Conservation (phyloP, 2,329 filamentous ascomycete genomes). For the Penicillium rolfsii region DNA sequence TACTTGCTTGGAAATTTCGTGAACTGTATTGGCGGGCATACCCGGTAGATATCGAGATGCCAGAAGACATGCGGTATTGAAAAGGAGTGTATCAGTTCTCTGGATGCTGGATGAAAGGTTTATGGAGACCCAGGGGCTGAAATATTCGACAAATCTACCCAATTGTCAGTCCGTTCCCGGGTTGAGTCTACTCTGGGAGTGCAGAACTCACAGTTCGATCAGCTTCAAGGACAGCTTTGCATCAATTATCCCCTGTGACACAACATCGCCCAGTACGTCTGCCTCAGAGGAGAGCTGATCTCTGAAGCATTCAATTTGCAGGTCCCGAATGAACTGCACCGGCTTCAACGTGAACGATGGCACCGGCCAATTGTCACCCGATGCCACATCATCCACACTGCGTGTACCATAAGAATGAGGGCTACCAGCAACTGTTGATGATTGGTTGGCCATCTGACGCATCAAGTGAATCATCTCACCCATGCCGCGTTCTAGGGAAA, state of each 20-base stretch:
- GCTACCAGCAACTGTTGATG: constrained; percentile 26
- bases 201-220: constrained; percentile 34
- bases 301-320: constrained; percentile 39
- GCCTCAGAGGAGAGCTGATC: constrained; percentile 29
- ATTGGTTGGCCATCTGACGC: constrained; percentile 37
- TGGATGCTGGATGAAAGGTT: constrained; percentile 36
- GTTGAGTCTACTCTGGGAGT: not conserved
- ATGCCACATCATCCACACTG: constrained; percentile 31
- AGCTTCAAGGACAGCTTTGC: constrained; percentile 37
- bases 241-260: constrained; percentile 37
- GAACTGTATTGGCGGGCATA: constrained; percentile 32
- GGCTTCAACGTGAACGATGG: constrained; percentile 35
- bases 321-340: constrained; percentile 37
- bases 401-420: constrained; percentile 24
- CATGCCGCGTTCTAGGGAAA: constrained; percentile 39
- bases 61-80: constrained; percentile 39
- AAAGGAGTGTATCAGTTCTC: constrained; percentile 36
- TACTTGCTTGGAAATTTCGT: constrained; percentile 38
- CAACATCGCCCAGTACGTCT: constrained; percentile 31
- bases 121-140: constrained; percentile 38
- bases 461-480: constrained; percentile 41
- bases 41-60: constrained; percentile 40
- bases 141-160: constrained; percentile 37
- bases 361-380: constrained; percentile 25
- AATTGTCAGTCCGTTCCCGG: not conserved